These are phyloP conservation scores for Heracleum sosnowskyi DNA, from an alignment of 129 eudicot species.

Conservation along the genomic window DNA sequence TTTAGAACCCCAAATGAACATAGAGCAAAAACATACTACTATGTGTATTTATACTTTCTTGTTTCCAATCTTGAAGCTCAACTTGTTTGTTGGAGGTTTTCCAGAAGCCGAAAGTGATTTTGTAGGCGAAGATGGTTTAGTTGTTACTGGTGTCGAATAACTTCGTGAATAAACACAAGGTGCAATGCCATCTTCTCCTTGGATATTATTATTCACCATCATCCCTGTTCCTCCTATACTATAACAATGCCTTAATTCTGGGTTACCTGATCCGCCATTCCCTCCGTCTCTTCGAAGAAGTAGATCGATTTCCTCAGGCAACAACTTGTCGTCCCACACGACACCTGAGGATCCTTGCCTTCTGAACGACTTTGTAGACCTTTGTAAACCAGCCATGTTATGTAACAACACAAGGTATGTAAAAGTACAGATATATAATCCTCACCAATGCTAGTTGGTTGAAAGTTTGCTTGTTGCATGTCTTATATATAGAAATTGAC, in stretches of 20 bases:
- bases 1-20: neutral
- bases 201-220: neutral
- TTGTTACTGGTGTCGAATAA: neutral
- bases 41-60: neutral
- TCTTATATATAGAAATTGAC: neutral
- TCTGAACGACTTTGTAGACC: constrained; percentile 20
- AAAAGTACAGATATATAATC: too few relatives aligned
- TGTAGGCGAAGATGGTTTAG: neutral
- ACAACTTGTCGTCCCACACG: constrained; percentile 13
- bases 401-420: neutral
- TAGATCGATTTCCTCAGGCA: constrained; percentile 4
- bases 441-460: neutral
- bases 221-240: constrained; percentile 1
- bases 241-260: constrained; percentile 19
- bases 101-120: neutral
- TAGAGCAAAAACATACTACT: neutral
- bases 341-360: constrained; percentile 26
- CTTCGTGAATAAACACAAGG: constrained; percentile 3
- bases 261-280: neutral
- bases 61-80: neutral
- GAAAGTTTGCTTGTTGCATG: neutral
- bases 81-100: constrained; percentile 5
- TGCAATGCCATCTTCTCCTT: neutral
- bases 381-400: constrained; percentile 19
- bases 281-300: constrained; percentile 3